These are phyloP conservation scores for Puccinia novopanici DNA, from an alignment of 1,284 basidiomycete species.

Conservation along the genomic window DNA sequence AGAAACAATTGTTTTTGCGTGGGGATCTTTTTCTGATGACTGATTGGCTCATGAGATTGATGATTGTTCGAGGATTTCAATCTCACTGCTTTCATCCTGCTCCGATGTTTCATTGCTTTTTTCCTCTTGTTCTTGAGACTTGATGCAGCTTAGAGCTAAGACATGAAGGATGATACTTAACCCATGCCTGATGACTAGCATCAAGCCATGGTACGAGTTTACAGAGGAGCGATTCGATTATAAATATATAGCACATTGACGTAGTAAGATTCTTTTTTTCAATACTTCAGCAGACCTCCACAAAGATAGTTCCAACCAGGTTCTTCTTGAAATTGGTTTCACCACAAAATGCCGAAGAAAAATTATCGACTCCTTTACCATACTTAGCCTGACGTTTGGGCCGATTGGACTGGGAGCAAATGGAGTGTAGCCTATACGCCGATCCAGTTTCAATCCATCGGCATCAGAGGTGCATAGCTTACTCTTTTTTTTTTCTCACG, in stretches of 20 bases:
- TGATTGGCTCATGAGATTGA: background rate
- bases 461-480: too few species aligned
- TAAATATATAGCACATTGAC: background rate
- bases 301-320: too few species aligned
- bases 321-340: too few species aligned
- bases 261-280: background rate
- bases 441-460: too few species aligned
- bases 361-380: too few species aligned
- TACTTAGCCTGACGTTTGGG: too few species aligned
- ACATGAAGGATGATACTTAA: background rate
- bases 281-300: background rate
- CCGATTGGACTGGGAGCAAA: too few species aligned
- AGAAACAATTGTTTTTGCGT: background rate
- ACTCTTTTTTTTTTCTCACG: too few species aligned
- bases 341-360: background rate
- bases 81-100: background rate
- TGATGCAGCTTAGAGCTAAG: background rate
- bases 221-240: background rate
- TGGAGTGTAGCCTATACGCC: too few species aligned
- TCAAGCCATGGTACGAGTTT: conserved; percentile 6
- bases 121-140: too few species aligned
- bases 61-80: conserved; percentile 6
- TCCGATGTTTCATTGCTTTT: conserved; percentile 3
- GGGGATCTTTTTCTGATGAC: background rate
- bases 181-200: background rate